Evolutionary conservation across 805 yeast species (phyloP).

Genomic region (Ogataea pignaliae): DNA sequence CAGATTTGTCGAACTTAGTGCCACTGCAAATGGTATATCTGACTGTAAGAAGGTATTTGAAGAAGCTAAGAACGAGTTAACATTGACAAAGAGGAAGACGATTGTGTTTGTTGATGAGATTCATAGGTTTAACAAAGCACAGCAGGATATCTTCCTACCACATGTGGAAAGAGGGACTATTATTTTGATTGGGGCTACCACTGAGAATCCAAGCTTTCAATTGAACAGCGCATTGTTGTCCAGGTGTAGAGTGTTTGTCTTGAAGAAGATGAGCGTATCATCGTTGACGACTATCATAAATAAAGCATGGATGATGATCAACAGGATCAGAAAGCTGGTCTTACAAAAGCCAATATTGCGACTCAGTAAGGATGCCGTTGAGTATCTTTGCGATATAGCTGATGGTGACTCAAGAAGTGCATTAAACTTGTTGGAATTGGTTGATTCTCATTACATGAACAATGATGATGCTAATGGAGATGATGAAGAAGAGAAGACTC

Average conservation of each 20-base stretch:
- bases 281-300: slow-evolving; percentile 52
- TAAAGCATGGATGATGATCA: slow-evolving; percentile 55
- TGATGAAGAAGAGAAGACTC: slow-evolving; percentile 6
- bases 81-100: slow-evolving; percentile 47
- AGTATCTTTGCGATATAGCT: slow-evolving; percentile 66
- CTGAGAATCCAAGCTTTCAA: slow-evolving; percentile 88
- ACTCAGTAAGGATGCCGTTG: slow-evolving; percentile 52
- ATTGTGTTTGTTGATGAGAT: slow-evolving; percentile 89
- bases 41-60: slow-evolving; percentile 65
- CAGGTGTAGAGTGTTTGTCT: slow-evolving; percentile 74
- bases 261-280: slow-evolving; percentile 44
- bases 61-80: slow-evolving; percentile 41
- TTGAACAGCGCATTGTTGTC: slow-evolving; percentile 79
- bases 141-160: slow-evolving; percentile 84
- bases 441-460: slow-evolving; percentile 47
- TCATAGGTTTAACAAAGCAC: slow-evolving; percentile 79
- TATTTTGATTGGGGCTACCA: slow-evolving; percentile 90
- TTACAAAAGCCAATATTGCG: slow-evolving; percentile 46
- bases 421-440: slow-evolving; percentile 70
- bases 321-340: slow-evolving; percentile 54
- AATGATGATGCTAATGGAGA: slow-evolving; percentile 8
- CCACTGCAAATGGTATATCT: slow-evolving; percentile 64
- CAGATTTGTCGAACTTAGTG: slow-evolving; percentile 76
- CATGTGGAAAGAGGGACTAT: slow-evolving; percentile 81
- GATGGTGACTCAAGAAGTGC: slow-evolving; percentile 90